A percentile compares a stretch with the other conserved stretches of the same genome.
phyloP scores from a whole-genome alignment of 192 early-diverging fungal species.

The Entomortierella lignicola region DNA sequence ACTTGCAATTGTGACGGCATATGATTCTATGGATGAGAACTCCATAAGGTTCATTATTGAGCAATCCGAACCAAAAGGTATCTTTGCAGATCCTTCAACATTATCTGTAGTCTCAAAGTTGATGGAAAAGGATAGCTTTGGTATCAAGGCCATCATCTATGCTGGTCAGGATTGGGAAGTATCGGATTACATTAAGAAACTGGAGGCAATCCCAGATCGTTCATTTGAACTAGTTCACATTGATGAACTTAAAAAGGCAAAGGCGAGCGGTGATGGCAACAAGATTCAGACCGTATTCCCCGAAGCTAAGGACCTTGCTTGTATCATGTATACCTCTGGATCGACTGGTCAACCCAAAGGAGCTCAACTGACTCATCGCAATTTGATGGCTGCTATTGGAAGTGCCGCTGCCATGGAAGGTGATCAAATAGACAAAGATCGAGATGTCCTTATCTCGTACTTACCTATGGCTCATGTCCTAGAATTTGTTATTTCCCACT shows the following conservation, averaged over 20 bases:
- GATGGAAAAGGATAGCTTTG: slow-evolving; percentile 32
- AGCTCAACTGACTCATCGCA: slow-evolving; percentile 72
- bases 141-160: slow-evolving; percentile 70
- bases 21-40: slow-evolving; percentile 86
- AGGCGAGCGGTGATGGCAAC: slow-evolving; percentile 11
- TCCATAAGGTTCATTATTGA: slow-evolving; percentile 70
- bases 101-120: slow-evolving; percentile 45
- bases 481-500: slow-evolving; percentile 71
- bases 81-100: slow-evolving; percentile 43
- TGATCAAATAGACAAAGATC: slow-evolving; percentile 35
- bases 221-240: slow-evolving; percentile 57
- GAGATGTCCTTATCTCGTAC: slow-evolving; percentile 63
- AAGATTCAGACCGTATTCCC: slow-evolving; percentile 38
- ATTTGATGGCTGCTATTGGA: slow-evolving; percentile 69
- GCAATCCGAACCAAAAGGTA: slow-evolving; percentile 33
- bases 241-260: slow-evolving; percentile 61
- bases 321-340: slow-evolving; percentile 83
- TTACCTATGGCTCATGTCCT: slow-evolving; percentile 78
- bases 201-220: slow-evolving; percentile 22
- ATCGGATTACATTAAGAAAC: slow-evolving; percentile 4
- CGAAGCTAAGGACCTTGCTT: slow-evolving; percentile 49
- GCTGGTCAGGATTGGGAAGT: slow-evolving; percentile 62
- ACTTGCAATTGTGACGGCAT: slow-evolving; percentile 86
- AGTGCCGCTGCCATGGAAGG: slow-evolving; percentile 45
- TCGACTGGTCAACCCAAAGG: slow-evolving; percentile 86